Evolutionary conservation across 257 asterid genomes (phyloP).

Genomic region (Nemophila menziesii): DNA sequence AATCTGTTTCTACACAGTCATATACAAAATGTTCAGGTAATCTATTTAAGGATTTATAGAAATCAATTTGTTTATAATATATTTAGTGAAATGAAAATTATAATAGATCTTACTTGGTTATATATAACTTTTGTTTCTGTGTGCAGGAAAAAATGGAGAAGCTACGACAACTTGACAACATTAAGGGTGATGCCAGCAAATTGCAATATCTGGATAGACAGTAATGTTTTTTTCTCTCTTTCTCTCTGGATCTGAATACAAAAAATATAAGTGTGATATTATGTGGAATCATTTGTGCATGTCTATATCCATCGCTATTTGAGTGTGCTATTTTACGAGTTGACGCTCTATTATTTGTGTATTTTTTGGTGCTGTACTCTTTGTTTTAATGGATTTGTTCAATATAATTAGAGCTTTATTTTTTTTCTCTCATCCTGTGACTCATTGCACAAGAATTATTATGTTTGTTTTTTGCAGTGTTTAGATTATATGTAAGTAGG

Average conservation of each 20-base stretch:
- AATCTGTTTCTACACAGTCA: slow-evolving; percentile 27
- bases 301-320: too few species aligned
- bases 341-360: too few species aligned
- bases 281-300: too few species aligned
- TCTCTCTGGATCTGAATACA: background rate
- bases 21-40: slow-evolving; percentile 42
- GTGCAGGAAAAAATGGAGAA: slow-evolving; percentile 43
- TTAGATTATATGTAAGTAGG: too few species aligned
- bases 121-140: background rate
- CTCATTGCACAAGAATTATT: too few species aligned
- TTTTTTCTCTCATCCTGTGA: too few species aligned
- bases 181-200: slow-evolving; percentile 39
- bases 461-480: too few species aligned
- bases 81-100: background rate
- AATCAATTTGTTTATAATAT: background rate
- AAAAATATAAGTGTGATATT: too few species aligned
- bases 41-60: background rate
- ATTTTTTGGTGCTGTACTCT: too few species aligned
- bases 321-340: too few species aligned
- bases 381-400: too few species aligned
- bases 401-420: too few species aligned
- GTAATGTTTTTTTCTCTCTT: slow-evolving; percentile 21
- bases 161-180: slow-evolving; percentile 25
- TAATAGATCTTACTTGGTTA: background rate
- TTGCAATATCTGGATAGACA: slow-evolving; percentile 35